Evolutionary conservation across 352 stramenopile genomes (phyloP).

Genomic region (Phytopythium kandeliae): DNA sequence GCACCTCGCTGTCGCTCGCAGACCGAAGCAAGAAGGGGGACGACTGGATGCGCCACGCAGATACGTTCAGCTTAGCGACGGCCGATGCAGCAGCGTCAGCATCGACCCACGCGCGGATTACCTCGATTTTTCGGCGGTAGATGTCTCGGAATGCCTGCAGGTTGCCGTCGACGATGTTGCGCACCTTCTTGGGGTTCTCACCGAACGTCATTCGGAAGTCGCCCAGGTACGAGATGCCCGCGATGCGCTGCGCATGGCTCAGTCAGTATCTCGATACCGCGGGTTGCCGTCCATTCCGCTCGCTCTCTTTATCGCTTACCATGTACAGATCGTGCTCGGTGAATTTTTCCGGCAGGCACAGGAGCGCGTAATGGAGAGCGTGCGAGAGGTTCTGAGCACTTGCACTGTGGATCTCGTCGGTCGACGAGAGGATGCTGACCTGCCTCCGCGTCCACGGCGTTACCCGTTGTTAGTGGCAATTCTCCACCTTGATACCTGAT

Average conservation of each 20-base stretch:
- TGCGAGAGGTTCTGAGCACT: conserved; percentile 63
- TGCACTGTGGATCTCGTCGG: conserved; percentile 33
- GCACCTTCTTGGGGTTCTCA: conserved; percentile 88
- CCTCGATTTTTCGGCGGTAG: conserved; percentile 72
- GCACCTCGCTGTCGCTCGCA: conserved; percentile 26
- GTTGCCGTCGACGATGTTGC: conserved; percentile 89
- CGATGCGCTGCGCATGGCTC: conserved; percentile 58
- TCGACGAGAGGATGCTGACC: conserved; percentile 57
- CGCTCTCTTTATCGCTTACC: conserved; percentile 26
- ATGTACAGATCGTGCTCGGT: conserved; percentile 80
- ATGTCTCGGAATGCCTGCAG: conserved; percentile 64
- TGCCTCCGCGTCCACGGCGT: too few species aligned
- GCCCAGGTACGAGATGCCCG: conserved; percentile 85
- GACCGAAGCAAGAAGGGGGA: conserved; percentile 61
- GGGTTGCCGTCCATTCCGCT: not conserved
- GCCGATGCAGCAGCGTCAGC: not conserved
- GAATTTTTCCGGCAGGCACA: conserved; percentile 77
- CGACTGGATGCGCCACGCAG: conserved; percentile 23
- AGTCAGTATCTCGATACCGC: not conserved
- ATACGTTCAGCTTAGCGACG: not conserved
- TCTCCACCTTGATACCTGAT: too few species aligned
- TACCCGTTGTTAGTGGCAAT: too few species aligned
- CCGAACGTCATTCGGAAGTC: conserved; percentile 90
- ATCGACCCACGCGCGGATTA: conserved; percentile 12
- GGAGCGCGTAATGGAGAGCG: conserved; percentile 67